phyloP scores from a whole-genome alignment of 352 stramenopile species.

The Phytophthora cactorum region DNA sequence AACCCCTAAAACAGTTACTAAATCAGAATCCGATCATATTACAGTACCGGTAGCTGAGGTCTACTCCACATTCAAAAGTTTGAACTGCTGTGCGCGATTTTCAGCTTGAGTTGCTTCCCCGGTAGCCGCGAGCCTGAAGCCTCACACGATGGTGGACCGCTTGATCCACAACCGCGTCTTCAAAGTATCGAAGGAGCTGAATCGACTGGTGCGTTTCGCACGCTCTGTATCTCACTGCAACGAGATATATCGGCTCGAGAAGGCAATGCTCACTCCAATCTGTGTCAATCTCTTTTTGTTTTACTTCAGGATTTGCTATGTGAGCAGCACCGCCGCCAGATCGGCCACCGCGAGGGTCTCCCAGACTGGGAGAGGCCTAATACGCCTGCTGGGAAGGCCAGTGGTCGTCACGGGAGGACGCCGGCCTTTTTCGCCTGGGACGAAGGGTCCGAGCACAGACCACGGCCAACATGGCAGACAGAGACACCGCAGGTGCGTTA shows the following conservation, averaged over 20 bases:
- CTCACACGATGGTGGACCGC: slow-evolving; percentile 28
- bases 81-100: slow-evolving; percentile 11
- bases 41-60: too few species aligned
- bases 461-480: slow-evolving; percentile 12
- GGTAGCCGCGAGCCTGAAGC: background rate
- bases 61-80: background rate
- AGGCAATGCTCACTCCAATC: background rate
- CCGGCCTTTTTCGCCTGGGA: slow-evolving; percentile 67
- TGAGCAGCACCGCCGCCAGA: slow-evolving; percentile 61
- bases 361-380: slow-evolving; percentile 49
- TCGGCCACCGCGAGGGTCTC: slow-evolving; percentile 49
- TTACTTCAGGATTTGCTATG: slow-evolving; percentile 47
- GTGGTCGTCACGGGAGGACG: slow-evolving; percentile 13
- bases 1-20: too few species aligned
- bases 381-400: slow-evolving; percentile 49
- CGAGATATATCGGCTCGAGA: slow-evolving; percentile 5
- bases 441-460: slow-evolving; percentile 16
- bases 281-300: background rate
- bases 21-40: background rate
- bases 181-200: slow-evolving; percentile 60
- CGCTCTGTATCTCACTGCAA: background rate
- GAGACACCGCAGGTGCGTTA: slow-evolving; percentile 27
- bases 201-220: slow-evolving; percentile 42
- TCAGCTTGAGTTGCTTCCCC: background rate
- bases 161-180: slow-evolving; percentile 49